These are phyloP conservation scores for Backusella australiensis DNA, from an alignment of 192 early-diverging fungal species.

Conservation along the genomic window DNA sequence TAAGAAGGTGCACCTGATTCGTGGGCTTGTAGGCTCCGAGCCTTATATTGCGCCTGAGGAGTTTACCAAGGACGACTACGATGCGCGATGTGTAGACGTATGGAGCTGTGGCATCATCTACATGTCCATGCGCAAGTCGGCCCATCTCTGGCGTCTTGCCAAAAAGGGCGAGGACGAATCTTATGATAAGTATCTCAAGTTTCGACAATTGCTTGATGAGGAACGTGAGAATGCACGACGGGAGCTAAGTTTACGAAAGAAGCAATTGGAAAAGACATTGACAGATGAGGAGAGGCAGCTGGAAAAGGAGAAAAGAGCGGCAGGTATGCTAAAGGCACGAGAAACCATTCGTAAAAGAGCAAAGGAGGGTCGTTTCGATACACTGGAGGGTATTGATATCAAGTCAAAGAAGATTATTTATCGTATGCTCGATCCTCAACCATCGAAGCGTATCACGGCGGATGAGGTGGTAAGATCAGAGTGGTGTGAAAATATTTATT, in stretches of 20 bases:
- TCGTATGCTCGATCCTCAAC: slow-evolving; percentile 32
- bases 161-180: slow-evolving; percentile 26
- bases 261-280: neutral
- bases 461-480: slow-evolving; percentile 20
- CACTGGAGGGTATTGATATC: slow-evolving; percentile 36
- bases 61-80: slow-evolving; percentile 44
- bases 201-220: slow-evolving; percentile 26
- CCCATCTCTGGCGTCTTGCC: slow-evolving; percentile 35
- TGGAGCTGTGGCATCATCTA: slow-evolving; percentile 34
- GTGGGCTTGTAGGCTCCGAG: slow-evolving; percentile 71
- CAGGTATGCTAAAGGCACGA: slow-evolving; percentile 22
- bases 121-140: slow-evolving; percentile 35
- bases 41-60: slow-evolving; percentile 89
- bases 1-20: slow-evolving; percentile 76
- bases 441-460: slow-evolving; percentile 17
- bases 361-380: slow-evolving; percentile 32
- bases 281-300: slow-evolving; percentile 7
- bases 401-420: slow-evolving; percentile 34
- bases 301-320: slow-evolving; percentile 7
- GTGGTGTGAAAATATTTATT: slow-evolving; percentile 21
- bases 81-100: slow-evolving; percentile 13
- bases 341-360: slow-evolving; percentile 25
- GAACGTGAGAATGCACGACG: slow-evolving; percentile 25
- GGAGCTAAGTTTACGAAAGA: slow-evolving; percentile 9
- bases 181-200: slow-evolving; percentile 32